These are phyloP conservation scores for Pythium aristosporum DNA, from an alignment of 352 stramenopile genomes.

Conservation along the genomic window DNA sequence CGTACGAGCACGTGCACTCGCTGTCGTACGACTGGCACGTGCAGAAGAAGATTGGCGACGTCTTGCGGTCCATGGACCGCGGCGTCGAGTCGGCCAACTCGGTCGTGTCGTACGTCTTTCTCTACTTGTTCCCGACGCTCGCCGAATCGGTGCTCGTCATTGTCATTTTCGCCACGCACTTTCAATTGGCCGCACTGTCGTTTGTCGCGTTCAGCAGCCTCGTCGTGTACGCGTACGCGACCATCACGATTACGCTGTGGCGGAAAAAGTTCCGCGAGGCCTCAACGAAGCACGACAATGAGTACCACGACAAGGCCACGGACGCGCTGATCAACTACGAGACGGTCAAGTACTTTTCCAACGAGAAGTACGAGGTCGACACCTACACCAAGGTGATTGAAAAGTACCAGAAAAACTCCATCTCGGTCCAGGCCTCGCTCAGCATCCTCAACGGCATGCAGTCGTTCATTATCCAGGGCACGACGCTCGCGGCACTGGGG, in stretches of 20 bases:
- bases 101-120: constrained; percentile 97
- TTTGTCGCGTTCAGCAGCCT: constrained; percentile 95
- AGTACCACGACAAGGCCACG: constrained; percentile 97
- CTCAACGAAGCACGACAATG: constrained; percentile 95
- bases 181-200: constrained; percentile 90
- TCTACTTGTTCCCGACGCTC: constrained; percentile 95
- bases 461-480: constrained; percentile 80
- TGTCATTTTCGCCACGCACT: constrained; percentile 91
- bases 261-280: constrained; percentile 97
- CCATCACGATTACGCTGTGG: constrained; percentile 97
- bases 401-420: constrained; percentile 92
- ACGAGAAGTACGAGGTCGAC: constrained; percentile 92
- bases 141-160: constrained; percentile 95
- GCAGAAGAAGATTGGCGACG: constrained; percentile 96
- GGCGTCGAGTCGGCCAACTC: constrained; percentile 92
- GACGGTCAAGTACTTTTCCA: constrained; percentile 98
- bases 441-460: constrained; percentile 95
- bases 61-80: constrained; percentile 93
- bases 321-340: constrained; percentile 98
- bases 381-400: constrained; percentile 91
- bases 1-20: constrained; percentile 95
- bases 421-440: constrained; percentile 93
- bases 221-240: constrained; percentile 94
- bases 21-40: constrained; percentile 98
- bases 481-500: constrained; percentile 58